Conservation (phyloP, 371 early-diverging fungal species). For the Syncephalastrum sp. region DNA sequence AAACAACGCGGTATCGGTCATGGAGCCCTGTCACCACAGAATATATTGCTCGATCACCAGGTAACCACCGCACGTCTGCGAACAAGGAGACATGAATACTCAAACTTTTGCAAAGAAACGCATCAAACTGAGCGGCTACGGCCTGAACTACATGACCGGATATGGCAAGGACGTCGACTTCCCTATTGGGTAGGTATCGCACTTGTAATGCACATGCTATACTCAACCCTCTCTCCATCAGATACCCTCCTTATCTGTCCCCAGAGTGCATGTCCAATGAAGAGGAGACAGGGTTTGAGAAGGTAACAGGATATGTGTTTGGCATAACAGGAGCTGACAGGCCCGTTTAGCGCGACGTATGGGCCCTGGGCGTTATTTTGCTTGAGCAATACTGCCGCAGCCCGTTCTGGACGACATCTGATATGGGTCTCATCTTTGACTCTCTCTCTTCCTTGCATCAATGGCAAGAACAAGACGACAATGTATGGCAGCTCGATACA, state of each 20-base stretch:
- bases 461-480: constrained; percentile 21
- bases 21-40: constrained; percentile 48
- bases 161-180: constrained; percentile 61
- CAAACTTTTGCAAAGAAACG: constrained; percentile 25
- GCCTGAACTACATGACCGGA: constrained; percentile 64
- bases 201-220: neutral
- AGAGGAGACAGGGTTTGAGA: constrained; percentile 17
- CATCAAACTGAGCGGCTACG: constrained; percentile 61
- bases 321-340: neutral
- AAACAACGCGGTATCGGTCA: constrained; percentile 48
- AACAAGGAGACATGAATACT: neutral
- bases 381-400: constrained; percentile 53
- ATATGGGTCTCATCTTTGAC: constrained; percentile 41
- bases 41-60: constrained; percentile 45
- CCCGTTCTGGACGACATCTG: constrained; percentile 58
- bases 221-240: neutral
- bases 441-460: constrained; percentile 33
- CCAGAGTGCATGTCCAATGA: constrained; percentile 31
- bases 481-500: constrained; percentile 33
- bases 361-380: constrained; percentile 64
- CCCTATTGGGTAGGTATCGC: constrained; percentile 52
- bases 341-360: constrained; percentile 49
- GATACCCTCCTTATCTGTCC: constrained; percentile 37
- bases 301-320: constrained; percentile 14
- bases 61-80: no score